Base-by-base conservation (phyloP, 2,329 filamentous ascomycete species). In the Fusarium keratoplasticum region DNA sequence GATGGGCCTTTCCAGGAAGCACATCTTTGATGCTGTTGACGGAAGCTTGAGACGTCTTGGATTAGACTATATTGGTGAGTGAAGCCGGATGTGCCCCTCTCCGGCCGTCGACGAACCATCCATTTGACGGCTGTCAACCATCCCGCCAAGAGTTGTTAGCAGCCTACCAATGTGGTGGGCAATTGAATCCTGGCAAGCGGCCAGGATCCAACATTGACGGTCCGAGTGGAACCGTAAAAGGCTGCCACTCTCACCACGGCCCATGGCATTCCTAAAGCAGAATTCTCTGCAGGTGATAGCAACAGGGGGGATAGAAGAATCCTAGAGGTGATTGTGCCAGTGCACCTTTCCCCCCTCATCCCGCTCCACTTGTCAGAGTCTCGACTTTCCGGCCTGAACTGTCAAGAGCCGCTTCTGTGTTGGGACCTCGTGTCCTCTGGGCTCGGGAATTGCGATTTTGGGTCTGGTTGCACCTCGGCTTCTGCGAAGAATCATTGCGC, bases 1-100 rank as follows among this genome's bases (percentile, higher is more conserved):
- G 67, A 80, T 81, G 29, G 91, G 91, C 0, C 82, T 93, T 29
- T 90, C 87, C 20, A 84, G 91, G 47, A 89, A 89, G 76, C 88
- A 90, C 67, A 92, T 93, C 75, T 89, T 93, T 77, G 88, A 91
- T 73, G 88, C 89, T 0, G 91, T 93, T 18, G 87, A 93, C 27
- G 87, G 84, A 44, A 90, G 87, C 64, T 83, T 90, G 13, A 80
- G 83, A 66, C 82, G 89, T 29, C 83, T 92, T 31, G 86, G 85
- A 47, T 89, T 81, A 9, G 75, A 76, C 77, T 91, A 91, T 80
- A 88, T 91, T 70, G 89, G 90, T 79, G 84, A 64, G 61, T 61
- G 27, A 35, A 44, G 36, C 20, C 47, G 44, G 29, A 25, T 61
- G 20, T 38, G 13, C n/a, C 52, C 14, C 20, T 35, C 20, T 61